Evolutionary conservation across 352 stramenopile species (phyloP).

Genomic region (Thalassiosira livingstoniorum): DNA sequence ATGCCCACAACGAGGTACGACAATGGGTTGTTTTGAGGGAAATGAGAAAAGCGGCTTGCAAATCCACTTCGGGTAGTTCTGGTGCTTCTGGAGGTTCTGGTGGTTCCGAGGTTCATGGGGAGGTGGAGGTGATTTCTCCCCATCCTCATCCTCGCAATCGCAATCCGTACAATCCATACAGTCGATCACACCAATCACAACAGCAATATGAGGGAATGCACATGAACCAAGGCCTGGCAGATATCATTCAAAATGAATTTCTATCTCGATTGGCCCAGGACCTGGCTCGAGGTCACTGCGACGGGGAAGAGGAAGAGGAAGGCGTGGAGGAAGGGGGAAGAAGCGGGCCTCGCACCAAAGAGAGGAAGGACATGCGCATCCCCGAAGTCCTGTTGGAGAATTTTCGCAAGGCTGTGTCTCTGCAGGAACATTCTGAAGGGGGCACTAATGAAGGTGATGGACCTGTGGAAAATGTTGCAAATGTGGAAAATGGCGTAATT

Average conservation of each 20-base stretch:
- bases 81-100: too few species aligned
- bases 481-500: neutral
- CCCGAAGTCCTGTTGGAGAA: conserved; percentile 63
- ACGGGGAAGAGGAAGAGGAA: neutral
- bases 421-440: too few species aligned
- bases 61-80: too few species aligned
- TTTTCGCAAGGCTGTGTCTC: conserved; percentile 39
- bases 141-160: too few species aligned
- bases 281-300: neutral
- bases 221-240: neutral
- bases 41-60: neutral
- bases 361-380: conserved; percentile 62
- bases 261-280: conserved; percentile 7
- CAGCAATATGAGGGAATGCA: neutral
- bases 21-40: conserved; percentile 18
- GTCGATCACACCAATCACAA: too few species aligned
- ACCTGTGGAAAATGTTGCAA: too few species aligned
- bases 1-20: conserved; percentile 21
- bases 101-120: too few species aligned
- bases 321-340: neutral
- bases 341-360: conserved; percentile 12
- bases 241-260: conserved; percentile 35
- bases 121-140: too few species aligned
- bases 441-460: too few species aligned
- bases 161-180: too few species aligned